These are phyloP conservation scores for Blepharisma stoltei DNA, from an alignment of 73 alveolate species.

Conservation along the genomic window DNA sequence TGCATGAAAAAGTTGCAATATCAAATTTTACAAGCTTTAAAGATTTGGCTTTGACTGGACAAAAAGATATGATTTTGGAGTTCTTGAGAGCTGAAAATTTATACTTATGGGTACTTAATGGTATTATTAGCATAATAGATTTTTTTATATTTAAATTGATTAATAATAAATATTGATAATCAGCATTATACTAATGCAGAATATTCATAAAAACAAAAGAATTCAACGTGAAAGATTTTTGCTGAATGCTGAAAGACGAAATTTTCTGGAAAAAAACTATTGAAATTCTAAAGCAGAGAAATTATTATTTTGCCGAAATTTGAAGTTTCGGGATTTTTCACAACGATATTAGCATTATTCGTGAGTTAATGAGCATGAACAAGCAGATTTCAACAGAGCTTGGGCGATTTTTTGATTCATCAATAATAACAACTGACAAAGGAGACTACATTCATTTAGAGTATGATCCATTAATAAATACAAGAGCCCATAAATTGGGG, in stretches of 20 bases:
- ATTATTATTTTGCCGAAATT: neutral
- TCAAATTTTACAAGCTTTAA: slow-evolving; percentile 48
- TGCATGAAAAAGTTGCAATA: slow-evolving; percentile 38
- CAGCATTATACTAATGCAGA: too few species aligned
- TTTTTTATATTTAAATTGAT: too few species aligned
- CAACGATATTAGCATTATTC: neutral
- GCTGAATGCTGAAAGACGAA: slow-evolving; percentile 61
- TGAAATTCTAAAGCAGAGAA: slow-evolving; percentile 60
- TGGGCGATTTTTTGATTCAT: slow-evolving; percentile 81
- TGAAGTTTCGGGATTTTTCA: neutral
- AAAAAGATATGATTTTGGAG: slow-evolving; percentile 53
- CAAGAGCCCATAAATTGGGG: slow-evolving; percentile 87
- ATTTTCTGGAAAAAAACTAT: slow-evolving; percentile 66
- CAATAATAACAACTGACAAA: slow-evolving; percentile 60
- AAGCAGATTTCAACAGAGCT: slow-evolving; percentile 37
- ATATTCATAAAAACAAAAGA: slow-evolving; percentile 39
- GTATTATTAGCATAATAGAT: too few species aligned
- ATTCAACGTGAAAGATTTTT: slow-evolving; percentile 45
- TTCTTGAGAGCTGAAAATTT: slow-evolving; percentile 56
- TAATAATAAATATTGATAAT: too few species aligned
- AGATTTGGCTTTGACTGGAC: slow-evolving; percentile 65
- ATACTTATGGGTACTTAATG: neutral
- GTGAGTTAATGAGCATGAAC: neutral
- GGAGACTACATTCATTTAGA: slow-evolving; percentile 72
- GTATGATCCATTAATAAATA: slow-evolving; percentile 85